Evolutionary conservation across 192 early-diverging fungal species (phyloP).

Genomic region (Dispira parvispora): DNA sequence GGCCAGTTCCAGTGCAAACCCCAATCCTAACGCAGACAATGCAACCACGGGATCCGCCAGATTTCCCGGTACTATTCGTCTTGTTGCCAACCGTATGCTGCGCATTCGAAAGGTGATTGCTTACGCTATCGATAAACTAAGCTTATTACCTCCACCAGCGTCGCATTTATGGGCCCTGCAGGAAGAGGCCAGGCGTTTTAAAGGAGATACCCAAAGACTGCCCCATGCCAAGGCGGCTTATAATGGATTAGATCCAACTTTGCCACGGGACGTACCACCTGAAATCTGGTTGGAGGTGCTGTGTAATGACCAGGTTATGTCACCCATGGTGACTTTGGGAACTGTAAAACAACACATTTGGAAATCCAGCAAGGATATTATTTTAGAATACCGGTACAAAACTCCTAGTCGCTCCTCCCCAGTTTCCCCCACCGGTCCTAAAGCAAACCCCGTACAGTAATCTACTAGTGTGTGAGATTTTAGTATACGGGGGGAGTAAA

Average conservation of each 20-base stretch:
- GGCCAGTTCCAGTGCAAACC: not conserved
- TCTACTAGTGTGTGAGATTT: not conserved
- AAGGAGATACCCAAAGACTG: constrained; percentile 1
- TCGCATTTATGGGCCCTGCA: constrained; percentile 11
- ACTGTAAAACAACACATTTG: constrained; percentile 24
- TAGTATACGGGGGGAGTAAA: not conserved
- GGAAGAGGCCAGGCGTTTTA: constrained; percentile 10
- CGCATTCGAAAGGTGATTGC: constrained; percentile 66
- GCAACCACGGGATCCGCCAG: not conserved
- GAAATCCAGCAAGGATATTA: constrained; percentile 28
- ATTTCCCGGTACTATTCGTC: constrained; percentile 22
- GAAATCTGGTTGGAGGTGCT: constrained; percentile 37
- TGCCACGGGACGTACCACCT: constrained; percentile 20
- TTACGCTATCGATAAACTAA: constrained; percentile 72
- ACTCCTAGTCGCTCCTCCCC: not conserved
- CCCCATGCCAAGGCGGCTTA: not conserved
- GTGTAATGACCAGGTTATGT: constrained; percentile 31
- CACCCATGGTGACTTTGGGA: constrained; percentile 19
- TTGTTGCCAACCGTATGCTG: constrained; percentile 79
- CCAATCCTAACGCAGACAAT: not conserved
- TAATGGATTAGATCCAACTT: not conserved
- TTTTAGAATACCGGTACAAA: constrained; percentile 24
- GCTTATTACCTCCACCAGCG: constrained; percentile 19
- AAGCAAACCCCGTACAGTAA: not conserved
- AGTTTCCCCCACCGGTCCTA: too few relatives aligned